Base-by-base conservation (phyloP, 257 asterid species). In the Hygrophila difformis region DNA sequence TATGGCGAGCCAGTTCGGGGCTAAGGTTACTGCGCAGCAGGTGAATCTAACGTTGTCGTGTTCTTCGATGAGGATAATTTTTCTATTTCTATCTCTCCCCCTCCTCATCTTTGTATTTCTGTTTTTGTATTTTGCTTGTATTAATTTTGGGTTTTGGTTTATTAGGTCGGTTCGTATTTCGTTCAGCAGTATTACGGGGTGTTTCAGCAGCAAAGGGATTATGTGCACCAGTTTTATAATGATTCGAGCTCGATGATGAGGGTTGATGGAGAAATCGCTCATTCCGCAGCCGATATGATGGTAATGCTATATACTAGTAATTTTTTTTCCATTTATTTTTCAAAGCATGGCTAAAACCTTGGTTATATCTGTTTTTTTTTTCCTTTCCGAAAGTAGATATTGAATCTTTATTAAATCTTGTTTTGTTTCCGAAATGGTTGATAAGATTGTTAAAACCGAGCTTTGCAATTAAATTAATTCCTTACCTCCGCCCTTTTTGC, bases 141-240 rank as follows among this genome's bases (percentile, higher is more conserved):
- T 26, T 26, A 3, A 26, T 5, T 26, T 8, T 26, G 26, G 5
- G 17, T 34, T 67, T 38, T 26, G 21, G 38, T 3, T 14, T 16
- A 20, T 24, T 45, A 76, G 98, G 93, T 91, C 17, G 98, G 96
- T 31, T 72, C 94, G 10, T 82, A 74, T 59, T 86, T 91, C 68
- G 94, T 82, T 53, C 75, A 71, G 64, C 96, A 86, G 47, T 91
- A 86, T 24, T 91, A 91, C 45, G 81, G 73, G 56, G 68, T 82
- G 52, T 83, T 85, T 55, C 83, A 69, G 43, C 75, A 80, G 65
- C 82, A 74, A 38, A 78, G 84, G 36, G 87, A 77, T 16, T 61
- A 14, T 42, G 69, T 83, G 55, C 78, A 75, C 66, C 94, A 73
- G 68, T 91, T 91, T 69, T 91, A 91, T 65, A 73, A 69, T 8